Percentiles rank a stretch among this genome's conserved stretches.
Conservation (phyloP, 2,329 filamentous ascomycete genomes). For the Cercospora berteroae region DNA sequence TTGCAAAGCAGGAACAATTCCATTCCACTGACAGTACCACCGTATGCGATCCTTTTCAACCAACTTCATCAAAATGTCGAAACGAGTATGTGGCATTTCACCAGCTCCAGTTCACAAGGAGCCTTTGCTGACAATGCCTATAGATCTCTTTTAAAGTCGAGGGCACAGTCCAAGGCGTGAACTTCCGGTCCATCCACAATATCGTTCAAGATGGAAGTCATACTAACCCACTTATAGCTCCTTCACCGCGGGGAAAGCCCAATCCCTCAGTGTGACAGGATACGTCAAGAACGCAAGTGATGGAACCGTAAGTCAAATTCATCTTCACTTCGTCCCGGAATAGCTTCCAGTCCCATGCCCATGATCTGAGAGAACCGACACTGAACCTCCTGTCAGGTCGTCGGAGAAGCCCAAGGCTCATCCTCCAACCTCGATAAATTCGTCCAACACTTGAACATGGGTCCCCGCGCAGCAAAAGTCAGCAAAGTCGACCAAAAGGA, state of each 20-base stretch:
- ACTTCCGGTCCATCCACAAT: slow-evolving; percentile 46
- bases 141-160: slow-evolving; percentile 51
- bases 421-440: slow-evolving; percentile 65
- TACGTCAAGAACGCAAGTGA: slow-evolving; percentile 49
- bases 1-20: neutral
- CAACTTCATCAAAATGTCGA: slow-evolving; percentile 20
- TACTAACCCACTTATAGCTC: slow-evolving; percentile 28
- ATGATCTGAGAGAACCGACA: neutral
- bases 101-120: neutral
- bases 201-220: too few relatives aligned
- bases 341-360: neutral
- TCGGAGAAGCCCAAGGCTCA: slow-evolving; percentile 82
- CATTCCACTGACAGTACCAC: neutral
- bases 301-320: slow-evolving; percentile 40
- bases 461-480: slow-evolving; percentile 70
- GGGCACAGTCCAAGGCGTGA: slow-evolving; percentile 52
- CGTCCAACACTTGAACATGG: slow-evolving; percentile 70
- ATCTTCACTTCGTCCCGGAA: neutral
- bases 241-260: slow-evolving; percentile 47
- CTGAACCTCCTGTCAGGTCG: slow-evolving; percentile 58
- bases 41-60: slow-evolving; percentile 18
- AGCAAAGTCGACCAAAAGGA: slow-evolving; percentile 69
- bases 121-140: neutral
- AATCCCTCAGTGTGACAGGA: slow-evolving; percentile 46
- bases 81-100: slow-evolving; percentile 11